Base-by-base conservation (phyloP, 768 basidiomycete species). In the Tylopilus vinaceipallidus region DNA sequence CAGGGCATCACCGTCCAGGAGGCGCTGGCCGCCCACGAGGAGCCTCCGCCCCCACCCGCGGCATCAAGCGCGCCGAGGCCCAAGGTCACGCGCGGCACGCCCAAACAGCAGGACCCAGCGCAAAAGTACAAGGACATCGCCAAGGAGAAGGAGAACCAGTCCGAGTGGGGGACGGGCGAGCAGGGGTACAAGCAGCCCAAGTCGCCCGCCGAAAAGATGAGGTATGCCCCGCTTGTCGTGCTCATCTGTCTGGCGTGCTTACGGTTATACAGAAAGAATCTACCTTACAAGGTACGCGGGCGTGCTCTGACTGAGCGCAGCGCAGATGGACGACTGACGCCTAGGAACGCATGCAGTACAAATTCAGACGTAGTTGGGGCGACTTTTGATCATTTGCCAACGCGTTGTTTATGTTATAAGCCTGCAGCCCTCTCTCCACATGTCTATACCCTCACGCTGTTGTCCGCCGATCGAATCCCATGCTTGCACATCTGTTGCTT, bases 361-460 rank as follows among this genome's bases (percentile, higher is more conserved):
- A 92, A 71, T 91, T 93, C 81, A 82, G 83, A 44, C 81, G 88
- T 50, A 89, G 73, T 58, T 93, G 90, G 89, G 88, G 88, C 36
- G 90, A 93, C 67, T 93, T 92, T 69, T 92, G 61, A 77, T 45
- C 49, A n/a, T n/a, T n/a, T n/a, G n/a, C n/a, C n/a, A n/a, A n/a
- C n/a, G n/a, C n/a, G n/a, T n/a, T n/a, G n/a, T n/a, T n/a, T n/a
- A n/a, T n/a, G n/a, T n/a, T n/a, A n/a, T n/a, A n/a, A n/a, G n/a
- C n/a, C n/a, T n/a, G 30, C 43, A 32, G 29, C 45, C 33, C 34
- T 27, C 49, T 38, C 47, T 4, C 37, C 49, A 61, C 62, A 62
- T 66, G 13, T 56, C 56, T 66, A 66, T 64, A 61, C 56, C 56
- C 49, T 46, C 46, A 32, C 36, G 46, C 45, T 36, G 34, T 44